Evolutionary conservation across 2,329 filamentous ascomycete genomes (phyloP), one percentile per base, ranked within the genome.

Genomic region (Trichoderma sp.): DNA sequence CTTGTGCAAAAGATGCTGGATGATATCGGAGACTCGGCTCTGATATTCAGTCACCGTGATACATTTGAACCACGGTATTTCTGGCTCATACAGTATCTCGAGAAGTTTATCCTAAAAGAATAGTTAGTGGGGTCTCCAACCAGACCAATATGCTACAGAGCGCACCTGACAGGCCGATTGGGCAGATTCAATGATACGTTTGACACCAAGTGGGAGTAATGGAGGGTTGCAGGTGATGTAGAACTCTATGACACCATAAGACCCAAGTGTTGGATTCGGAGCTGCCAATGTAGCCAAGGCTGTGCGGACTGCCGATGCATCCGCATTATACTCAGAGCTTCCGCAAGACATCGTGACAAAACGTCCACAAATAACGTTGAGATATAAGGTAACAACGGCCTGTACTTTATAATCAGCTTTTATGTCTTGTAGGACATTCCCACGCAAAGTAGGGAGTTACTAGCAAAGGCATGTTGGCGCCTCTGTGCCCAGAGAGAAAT

Each of bases 81-180:
- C 77, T 1, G 81, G 80, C 30, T 82, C 81, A 36, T 82, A 82
- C 4, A 82, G 74, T 6, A 82, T 74, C 61, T 82, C 81, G 0
- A 77, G 0, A 0, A 80, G 39, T 7, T 76, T 71, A 30, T 70
- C 36, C 67, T 73, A n/a, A 13, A 64, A 17, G 7, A 20, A 47
- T 53, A n/a, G 47, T 72, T 13, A 55, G 72, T 28, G 39, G 7
- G 5, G 5, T 43, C 39, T n/a, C 20, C 8, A 5, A 32, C 9
- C 3, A 23, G 20, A 7, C 28, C 2, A 53, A 58, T 12, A 36
- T 53, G n/a, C 6, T 17, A 12, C 23, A 26, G 34, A 6, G 43
- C 59, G 36, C 50, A 72, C 70, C 17, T 47, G 30, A 57, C 30
- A 59, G 17, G 47, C 59, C 17, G 59, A 43, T 65, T 64, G 43